Evolutionary conservation across 2,329 filamentous ascomycete species (phyloP), one percentile per base, ranked within the genome.

Genomic region (Arthroderma sp.): DNA sequence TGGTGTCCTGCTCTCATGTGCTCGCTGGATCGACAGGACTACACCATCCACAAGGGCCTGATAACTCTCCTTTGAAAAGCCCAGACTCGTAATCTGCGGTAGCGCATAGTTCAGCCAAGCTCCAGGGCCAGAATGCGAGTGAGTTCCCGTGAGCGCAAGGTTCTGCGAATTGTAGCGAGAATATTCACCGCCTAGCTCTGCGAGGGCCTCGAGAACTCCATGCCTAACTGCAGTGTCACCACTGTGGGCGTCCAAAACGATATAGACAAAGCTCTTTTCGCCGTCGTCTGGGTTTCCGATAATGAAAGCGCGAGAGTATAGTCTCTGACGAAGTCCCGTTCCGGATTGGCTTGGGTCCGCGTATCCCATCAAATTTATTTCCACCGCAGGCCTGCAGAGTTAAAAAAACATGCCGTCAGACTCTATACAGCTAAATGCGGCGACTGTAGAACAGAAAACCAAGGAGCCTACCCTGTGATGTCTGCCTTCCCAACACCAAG

Each of bases 91-190:
- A 51, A 96, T 83, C 59, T 95, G 88, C 5, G 88, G 89, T 4
- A 95, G 71, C 6, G 96, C 73, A 59, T 95, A 96, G 64, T 96
- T 96, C 60, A 93, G 72, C 86, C 87, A 96, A 4, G 83, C 89
- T 2, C 84, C 89, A 0, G 89, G 88, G 0, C 88, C 89, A 27
- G 87, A 81, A 65, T 96, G 89, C 28, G 85, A 91, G 62, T 96
- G 89, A 0, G 89, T 96, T 44, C 88, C 89, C 0, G 86, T 94
- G 22, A 96, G 75, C 31, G 89, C 89, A 32, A 95, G 67, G 57
- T 94, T 96, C 54, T 83, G 74, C 55, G 83, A 75, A 39, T 73
- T 77, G 62, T 95, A 96, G 29, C 81, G 65, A 1, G 75, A 69
- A 60, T 88, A 94, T 3, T 82, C 80, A 10, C 70, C 62, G 0